phyloP scores from a whole-genome alignment of 495 filamentous ascomycete species.

The Trichoderma erinaceum region DNA sequence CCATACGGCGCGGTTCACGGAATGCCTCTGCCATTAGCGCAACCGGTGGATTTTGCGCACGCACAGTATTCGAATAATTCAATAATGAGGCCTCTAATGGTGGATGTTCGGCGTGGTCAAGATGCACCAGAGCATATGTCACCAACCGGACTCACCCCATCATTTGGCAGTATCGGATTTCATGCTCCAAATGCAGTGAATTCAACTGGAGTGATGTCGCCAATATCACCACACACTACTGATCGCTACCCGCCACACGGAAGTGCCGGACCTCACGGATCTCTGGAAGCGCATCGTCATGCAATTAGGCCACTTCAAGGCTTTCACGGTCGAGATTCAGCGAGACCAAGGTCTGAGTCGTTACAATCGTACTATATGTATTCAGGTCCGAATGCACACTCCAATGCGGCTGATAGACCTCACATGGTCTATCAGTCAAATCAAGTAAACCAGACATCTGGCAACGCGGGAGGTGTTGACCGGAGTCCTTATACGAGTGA shows the following conservation, averaged over 20 bases:
- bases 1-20: slow-evolving; percentile 55
- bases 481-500: slow-evolving; percentile 48
- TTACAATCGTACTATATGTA: slow-evolving; percentile 8
- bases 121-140: slow-evolving; percentile 54
- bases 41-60: slow-evolving; percentile 49
- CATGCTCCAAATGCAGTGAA: slow-evolving; percentile 41
- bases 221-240: slow-evolving; percentile 44
- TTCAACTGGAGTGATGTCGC: slow-evolving; percentile 47
- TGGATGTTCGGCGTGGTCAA: slow-evolving; percentile 49
- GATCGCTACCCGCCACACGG: slow-evolving; percentile 34
- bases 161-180: slow-evolving; percentile 57
- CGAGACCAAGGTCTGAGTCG: slow-evolving; percentile 46
- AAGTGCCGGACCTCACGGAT: background rate
- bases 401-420: background rate
- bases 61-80: slow-evolving; percentile 52
- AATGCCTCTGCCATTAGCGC: slow-evolving; percentile 49
- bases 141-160: slow-evolving; percentile 55
- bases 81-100: slow-evolving; percentile 56
- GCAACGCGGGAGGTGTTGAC: slow-evolving; percentile 41
- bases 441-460: slow-evolving; percentile 29
- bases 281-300: slow-evolving; percentile 1
- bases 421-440: slow-evolving; percentile 34
- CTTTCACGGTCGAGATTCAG: slow-evolving; percentile 52
- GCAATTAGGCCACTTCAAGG: slow-evolving; percentile 45
- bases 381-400: background rate